Evolutionary conservation across 495 filamentous ascomycete genomes (phyloP).

Genomic region (Arthonia radiata): DNA sequence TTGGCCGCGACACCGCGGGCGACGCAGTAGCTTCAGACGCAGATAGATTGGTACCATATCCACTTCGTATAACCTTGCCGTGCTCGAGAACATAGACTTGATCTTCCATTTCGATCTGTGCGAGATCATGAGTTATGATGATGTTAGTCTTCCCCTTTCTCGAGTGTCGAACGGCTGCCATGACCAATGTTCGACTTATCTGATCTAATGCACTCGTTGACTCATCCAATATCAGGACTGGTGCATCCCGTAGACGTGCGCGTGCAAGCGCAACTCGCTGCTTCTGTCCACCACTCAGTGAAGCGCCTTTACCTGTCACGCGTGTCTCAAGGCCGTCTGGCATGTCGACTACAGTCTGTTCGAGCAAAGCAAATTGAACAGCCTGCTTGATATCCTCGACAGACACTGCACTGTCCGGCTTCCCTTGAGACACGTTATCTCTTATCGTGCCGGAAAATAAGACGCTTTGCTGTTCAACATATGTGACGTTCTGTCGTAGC

Average conservation of each 20-base stretch:
- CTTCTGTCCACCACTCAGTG: constrained; percentile 69
- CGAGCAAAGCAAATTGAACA: constrained; percentile 40
- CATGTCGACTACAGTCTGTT: constrained; percentile 42
- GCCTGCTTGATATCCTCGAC: constrained; percentile 29
- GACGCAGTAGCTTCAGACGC: no score
- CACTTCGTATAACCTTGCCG: constrained; percentile 43
- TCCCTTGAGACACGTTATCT: constrained; percentile 60
- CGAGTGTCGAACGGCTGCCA: constrained; percentile 17
- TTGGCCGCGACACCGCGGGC: no score
- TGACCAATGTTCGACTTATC: constrained; percentile 13
- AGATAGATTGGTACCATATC: no score
- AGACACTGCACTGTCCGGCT: constrained; percentile 20
- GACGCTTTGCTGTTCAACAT: constrained; percentile 61
- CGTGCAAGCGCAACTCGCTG: constrained; percentile 55
- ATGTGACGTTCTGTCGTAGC: constrained; percentile 54
- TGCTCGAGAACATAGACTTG: constrained; percentile 62
- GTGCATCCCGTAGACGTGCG: constrained; percentile 46
- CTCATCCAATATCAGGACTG: constrained; percentile 52
- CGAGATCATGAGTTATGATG: constrained; percentile 55
- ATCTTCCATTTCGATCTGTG: constrained; percentile 48
- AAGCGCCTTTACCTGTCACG: constrained; percentile 42
- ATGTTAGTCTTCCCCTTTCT: constrained; percentile 17
- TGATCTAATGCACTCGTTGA: constrained; percentile 49
- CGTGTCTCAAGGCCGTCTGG: constrained; percentile 50
- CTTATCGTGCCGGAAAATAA: constrained; percentile 69